A percentile compares a stretch with the other conserved stretches of the same genome.
Conservation (phyloP, 805 yeast species). For the Tetrapisispora iriomotensis region DNA sequence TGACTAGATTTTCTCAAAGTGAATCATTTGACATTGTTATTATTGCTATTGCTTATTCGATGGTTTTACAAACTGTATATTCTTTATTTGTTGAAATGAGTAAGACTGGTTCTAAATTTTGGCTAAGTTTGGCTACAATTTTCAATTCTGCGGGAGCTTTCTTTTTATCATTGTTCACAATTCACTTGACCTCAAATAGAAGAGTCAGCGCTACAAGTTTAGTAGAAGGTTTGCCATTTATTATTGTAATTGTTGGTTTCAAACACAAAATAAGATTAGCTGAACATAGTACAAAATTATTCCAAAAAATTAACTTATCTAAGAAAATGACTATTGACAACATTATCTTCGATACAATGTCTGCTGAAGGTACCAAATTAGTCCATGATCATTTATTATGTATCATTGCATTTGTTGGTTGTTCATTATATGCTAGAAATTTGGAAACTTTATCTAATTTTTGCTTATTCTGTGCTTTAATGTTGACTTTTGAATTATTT, state of each 20-base stretch:
- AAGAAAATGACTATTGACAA: slow-evolving; percentile 20
- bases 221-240: slow-evolving; percentile 87
- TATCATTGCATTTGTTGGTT: slow-evolving; percentile 57
- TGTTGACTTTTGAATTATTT: slow-evolving; percentile 60
- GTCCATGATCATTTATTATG: slow-evolving; percentile 71
- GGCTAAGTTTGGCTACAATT: slow-evolving; percentile 76
- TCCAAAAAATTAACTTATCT: slow-evolving; percentile 28
- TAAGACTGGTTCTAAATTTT: slow-evolving; percentile 69
- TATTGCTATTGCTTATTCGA: slow-evolving; percentile 69
- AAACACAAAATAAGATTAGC: slow-evolving; percentile 74
- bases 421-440: slow-evolving; percentile 53
- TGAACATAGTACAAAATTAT: slow-evolving; percentile 38
- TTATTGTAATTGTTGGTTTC: slow-evolving; percentile 87
- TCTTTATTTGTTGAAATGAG: slow-evolving; percentile 69
- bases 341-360: slow-evolving; percentile 29
- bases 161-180: slow-evolving; percentile 60
- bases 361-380: slow-evolving; percentile 29
- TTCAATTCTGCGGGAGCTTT: slow-evolving; percentile 77
- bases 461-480: slow-evolving; percentile 62
- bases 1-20: slow-evolving; percentile 51
- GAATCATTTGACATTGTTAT: slow-evolving; percentile 78
- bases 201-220: slow-evolving; percentile 64
- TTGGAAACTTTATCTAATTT: slow-evolving; percentile 72
- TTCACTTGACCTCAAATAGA: slow-evolving; percentile 45
- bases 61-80: slow-evolving; percentile 77